phyloP scores from a whole-genome alignment of 306 rosid species.

The Lathyrus aphaca region DNA sequence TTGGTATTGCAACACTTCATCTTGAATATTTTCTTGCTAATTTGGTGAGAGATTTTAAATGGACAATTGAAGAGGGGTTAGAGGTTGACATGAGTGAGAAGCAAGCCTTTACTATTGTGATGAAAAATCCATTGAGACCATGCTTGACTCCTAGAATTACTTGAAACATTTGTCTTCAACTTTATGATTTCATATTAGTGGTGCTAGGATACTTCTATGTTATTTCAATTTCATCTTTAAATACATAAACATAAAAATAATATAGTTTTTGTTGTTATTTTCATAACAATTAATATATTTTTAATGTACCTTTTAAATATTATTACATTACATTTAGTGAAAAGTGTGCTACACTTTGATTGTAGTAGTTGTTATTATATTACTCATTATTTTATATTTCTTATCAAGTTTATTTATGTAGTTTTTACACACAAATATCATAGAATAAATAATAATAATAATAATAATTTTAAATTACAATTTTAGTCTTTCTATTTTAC shows the following conservation, averaged over 20 bases:
- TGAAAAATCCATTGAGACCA: slow-evolving; percentile 59
- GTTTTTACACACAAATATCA: too few species aligned
- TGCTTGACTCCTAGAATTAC: slow-evolving; percentile 38
- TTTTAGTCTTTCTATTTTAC: too few species aligned
- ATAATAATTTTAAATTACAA: too few species aligned
- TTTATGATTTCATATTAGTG: neutral
- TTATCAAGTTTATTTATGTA: too few species aligned
- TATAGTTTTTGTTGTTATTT: neutral
- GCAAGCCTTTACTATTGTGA: slow-evolving; percentile 52
- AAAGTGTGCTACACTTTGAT: neutral
- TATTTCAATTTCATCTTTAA: neutral
- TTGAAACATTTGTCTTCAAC: neutral
- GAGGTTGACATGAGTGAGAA: slow-evolving; percentile 59
- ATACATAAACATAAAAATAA: neutral
- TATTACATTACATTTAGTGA: neutral
- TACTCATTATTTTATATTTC: too few species aligned
- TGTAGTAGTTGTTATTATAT: neutral
- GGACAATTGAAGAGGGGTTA: slow-evolving; percentile 48
- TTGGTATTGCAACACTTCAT: slow-evolving; percentile 51
- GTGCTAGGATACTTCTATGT: neutral
- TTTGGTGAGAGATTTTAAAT: slow-evolving; percentile 52
- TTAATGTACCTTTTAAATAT: neutral
- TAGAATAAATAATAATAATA: too few species aligned
- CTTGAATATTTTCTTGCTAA: slow-evolving; percentile 58
- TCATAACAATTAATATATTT: neutral